Conservation (phyloP, 192 early-diverging fungal species). For the Backusella macrospora region DNA sequence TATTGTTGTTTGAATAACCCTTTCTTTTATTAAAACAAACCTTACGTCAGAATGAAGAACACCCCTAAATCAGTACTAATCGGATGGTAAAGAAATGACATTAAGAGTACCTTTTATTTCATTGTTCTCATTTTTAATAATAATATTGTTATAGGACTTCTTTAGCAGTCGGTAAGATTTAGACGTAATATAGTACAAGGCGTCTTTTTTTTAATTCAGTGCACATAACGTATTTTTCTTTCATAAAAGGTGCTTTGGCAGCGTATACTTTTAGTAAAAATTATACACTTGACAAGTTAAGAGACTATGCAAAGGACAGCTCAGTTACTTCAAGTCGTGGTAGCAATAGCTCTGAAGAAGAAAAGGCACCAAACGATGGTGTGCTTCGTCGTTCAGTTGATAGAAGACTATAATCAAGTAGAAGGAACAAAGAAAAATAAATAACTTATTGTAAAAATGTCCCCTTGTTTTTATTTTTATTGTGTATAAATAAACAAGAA, state of each 20-base stretch:
- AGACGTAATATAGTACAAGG: neutral
- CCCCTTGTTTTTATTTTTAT: neutral
- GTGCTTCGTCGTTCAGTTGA: constrained; percentile 17
- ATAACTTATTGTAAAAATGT: constrained; percentile 11
- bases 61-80: constrained; percentile 21
- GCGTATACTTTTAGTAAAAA: constrained; percentile 14
- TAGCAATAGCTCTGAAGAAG: neutral
- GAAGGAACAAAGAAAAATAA: neutral
- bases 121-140: too few species aligned
- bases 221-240: neutral
- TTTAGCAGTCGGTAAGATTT: constrained; percentile 13
- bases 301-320: neutral
- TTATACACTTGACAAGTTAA: constrained; percentile 16
- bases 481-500: neutral
- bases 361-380: constrained; percentile 6
- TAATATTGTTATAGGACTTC: constrained; percentile 2
- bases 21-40: neutral
- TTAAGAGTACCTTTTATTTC: neutral
- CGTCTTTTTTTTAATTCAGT: neutral
- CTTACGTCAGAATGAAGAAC: constrained; percentile 9
- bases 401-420: constrained; percentile 10
- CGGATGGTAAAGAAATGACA: constrained; percentile 4
- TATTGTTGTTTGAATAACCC: neutral
- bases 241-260: constrained; percentile 1
- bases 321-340: constrained; percentile 17